Base-by-base conservation (phyloP, 2,329 filamentous ascomycete species). In the Paracoccidioides brasiliensis region DNA sequence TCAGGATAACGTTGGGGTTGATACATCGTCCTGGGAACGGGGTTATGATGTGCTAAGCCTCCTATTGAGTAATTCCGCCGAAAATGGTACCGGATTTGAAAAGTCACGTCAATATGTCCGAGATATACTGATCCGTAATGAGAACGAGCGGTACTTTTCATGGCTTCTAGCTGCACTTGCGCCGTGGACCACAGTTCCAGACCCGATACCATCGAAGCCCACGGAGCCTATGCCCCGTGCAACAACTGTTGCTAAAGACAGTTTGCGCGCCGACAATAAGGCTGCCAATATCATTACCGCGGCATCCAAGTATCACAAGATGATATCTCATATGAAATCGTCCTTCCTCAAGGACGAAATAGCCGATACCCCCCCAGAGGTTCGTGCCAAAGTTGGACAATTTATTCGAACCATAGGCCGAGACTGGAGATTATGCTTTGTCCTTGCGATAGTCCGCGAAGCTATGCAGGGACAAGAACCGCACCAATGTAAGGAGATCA, bases 181-280 rank as follows among this genome's bases (percentile, higher is more conserved):
- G 12, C 90, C 90, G 0, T 96, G 88, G 83, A 73, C 75, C 66
- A 81, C 73, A 65, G 74, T 73, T 56, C 72, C 59, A 58, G 67
- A 71, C 49, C 58, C 69, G 54, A 64, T 66, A 4, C 62, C 70
- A 33, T 71, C 68, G 7, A 66, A 67, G 10, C 38, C 50, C 22
- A 74, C 74, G 49, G 85, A 81, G 64, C 66, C 72, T 22, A 73
- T 78, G 22, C 81, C 84, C 0, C 76, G 82, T 15, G 78, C 83
- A 3, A 78, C 79, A 3, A 73, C 81, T 35, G 84, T 86, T 4
- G 84, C 82, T 4, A 78, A 85, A 37, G 88, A 94, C 66, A 89
- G 89, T 4, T 82, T 95, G 66, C 89, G 86, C 64, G 80, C 84
- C 1, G 81, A 86, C 2, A 95, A 90, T 66, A 93, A 85, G 66